Conservation (phyloP, 2,329 filamentous ascomycete genomes). For the Aureobasidium subglaciale region DNA sequence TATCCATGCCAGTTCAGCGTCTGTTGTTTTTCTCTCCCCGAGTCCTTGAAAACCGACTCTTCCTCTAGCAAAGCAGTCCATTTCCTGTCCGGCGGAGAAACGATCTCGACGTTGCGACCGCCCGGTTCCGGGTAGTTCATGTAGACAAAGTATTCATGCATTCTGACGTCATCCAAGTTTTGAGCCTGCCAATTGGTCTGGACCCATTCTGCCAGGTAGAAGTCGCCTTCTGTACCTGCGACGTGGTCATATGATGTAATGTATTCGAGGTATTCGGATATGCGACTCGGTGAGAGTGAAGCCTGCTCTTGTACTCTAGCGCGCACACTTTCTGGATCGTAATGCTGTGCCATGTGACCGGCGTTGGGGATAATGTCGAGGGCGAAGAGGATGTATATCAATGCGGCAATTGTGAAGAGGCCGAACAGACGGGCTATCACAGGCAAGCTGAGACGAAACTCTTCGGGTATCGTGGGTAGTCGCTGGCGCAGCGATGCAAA, state of each 20-base stretch:
- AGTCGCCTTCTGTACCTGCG: slow-evolving; percentile 90
- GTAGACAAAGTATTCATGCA: slow-evolving; percentile 70
- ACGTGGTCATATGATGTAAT: slow-evolving; percentile 82
- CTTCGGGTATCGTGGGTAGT: slow-evolving; percentile 39
- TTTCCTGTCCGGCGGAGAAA: slow-evolving; percentile 57
- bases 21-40: slow-evolving; percentile 50
- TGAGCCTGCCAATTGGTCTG: slow-evolving; percentile 66
- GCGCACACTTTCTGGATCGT: slow-evolving; percentile 76
- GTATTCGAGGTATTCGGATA: slow-evolving; percentile 64
- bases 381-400: slow-evolving; percentile 80
- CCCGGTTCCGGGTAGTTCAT: slow-evolving; percentile 78
- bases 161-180: slow-evolving; percentile 65
- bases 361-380: slow-evolving; percentile 72
- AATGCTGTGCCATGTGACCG: slow-evolving; percentile 60
- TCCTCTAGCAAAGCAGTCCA: slow-evolving; percentile 87
- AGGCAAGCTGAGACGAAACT: slow-evolving; percentile 51
- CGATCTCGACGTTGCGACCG: slow-evolving; percentile 73
- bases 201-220: slow-evolving; percentile 76
- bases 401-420: slow-evolving; percentile 63
- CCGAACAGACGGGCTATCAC: slow-evolving; percentile 68
- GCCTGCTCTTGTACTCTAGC: slow-evolving; percentile 66
- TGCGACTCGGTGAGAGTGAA: slow-evolving; percentile 46
- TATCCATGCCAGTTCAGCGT: slow-evolving; percentile 81
- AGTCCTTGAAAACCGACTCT: slow-evolving; percentile 57
- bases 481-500: slow-evolving; percentile 14